Percentiles rank a stretch among this genome's conserved stretches.
Conservation (phyloP, 169 alveolate genomes). For the Plasmodium fragile region DNA sequence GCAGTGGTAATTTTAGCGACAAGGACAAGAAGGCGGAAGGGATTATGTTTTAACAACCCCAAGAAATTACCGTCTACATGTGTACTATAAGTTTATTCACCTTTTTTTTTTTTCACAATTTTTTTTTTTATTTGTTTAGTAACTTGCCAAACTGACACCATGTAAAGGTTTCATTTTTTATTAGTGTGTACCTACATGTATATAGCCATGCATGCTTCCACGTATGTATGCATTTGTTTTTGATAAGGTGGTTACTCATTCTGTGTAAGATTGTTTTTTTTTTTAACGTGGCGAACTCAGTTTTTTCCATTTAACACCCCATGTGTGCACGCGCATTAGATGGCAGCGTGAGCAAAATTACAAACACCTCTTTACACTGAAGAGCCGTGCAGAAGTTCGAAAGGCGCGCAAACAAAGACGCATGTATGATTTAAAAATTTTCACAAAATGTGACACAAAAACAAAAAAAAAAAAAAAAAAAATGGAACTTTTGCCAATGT, state of each 20-base stretch:
- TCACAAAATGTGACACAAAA: not conserved
- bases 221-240: not conserved
- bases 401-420: not conserved
- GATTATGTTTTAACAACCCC: constrained; percentile 18
- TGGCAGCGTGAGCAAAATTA: constrained; percentile 14
- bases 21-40: constrained; percentile 36
- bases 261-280: not conserved
- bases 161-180: not conserved
- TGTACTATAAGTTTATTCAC: not conserved
- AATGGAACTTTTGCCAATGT: not conserved
- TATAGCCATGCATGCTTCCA: not conserved
- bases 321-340: not conserved
- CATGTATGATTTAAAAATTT: not conserved
- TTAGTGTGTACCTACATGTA: not conserved
- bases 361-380: constrained; percentile 8
- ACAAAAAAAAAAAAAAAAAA: not conserved
- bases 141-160: not conserved
- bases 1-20: not conserved
- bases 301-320: not conserved
- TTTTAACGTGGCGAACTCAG: not conserved
- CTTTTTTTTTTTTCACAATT: constrained; percentile 2
- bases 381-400: not conserved
- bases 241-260: not conserved
- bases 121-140: constrained; percentile 8
- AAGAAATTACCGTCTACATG: not conserved